phyloP scores from a whole-genome alignment of 768 basidiomycete genomes.

The Nidularia sp. region DNA sequence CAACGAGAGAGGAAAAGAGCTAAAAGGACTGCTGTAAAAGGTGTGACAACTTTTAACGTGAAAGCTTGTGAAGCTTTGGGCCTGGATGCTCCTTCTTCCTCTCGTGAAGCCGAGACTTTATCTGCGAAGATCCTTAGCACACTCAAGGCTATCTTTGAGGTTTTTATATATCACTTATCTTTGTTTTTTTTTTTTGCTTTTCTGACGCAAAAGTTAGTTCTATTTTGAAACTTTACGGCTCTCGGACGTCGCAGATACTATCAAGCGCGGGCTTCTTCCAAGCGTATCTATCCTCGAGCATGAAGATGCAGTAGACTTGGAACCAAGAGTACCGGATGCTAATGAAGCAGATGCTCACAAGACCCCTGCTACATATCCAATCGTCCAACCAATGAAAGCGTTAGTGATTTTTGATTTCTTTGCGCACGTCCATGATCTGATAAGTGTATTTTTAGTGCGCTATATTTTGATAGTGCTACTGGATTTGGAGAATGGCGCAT shows the following conservation, averaged over 20 bases:
- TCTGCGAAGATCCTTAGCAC: neutral
- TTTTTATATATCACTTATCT: too few relatives aligned
- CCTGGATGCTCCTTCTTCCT: neutral
- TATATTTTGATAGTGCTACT: constrained; percentile 54
- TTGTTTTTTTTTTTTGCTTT: neutral
- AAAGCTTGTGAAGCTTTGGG: neutral
- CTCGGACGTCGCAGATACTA: neutral
- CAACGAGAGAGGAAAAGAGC: neutral
- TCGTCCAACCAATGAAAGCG: constrained; percentile 55
- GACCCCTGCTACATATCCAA: constrained; percentile 20
- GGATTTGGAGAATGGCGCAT: constrained; percentile 67
- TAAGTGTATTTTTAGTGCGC: constrained; percentile 23
- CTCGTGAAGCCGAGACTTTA: neutral
- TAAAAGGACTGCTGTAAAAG: neutral
- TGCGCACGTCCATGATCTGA: neutral
- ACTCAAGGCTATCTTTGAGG: neutral
- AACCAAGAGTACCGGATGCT: neutral
- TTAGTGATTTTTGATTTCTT: constrained; percentile 11
- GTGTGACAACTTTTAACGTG: neutral
- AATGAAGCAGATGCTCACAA: neutral
- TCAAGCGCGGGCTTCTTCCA: neutral
- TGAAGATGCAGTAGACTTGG: neutral
- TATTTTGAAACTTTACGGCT: neutral
- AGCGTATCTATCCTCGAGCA: neutral
- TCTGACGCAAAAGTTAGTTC: neutral